Evolutionary conservation across 176 grass and related monocot genomes (phyloP).

Genomic region (Lolium perenne): DNA sequence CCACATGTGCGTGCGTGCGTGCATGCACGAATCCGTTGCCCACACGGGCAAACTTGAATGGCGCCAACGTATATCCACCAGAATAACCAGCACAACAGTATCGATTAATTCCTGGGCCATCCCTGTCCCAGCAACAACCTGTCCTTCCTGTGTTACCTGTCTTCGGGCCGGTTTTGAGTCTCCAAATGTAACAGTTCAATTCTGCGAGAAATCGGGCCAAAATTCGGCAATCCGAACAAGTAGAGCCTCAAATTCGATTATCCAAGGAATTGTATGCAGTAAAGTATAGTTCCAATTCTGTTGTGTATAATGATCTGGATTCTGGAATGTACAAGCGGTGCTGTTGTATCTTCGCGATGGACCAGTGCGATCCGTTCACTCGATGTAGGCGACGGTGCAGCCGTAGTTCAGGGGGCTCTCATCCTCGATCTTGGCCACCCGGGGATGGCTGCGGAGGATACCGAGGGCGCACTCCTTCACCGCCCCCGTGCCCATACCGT

Average conservation of each 20-base stretch:
- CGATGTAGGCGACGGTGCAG: conserved; percentile 73
- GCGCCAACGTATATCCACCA: neutral
- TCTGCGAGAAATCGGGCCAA: neutral
- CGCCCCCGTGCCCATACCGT: conserved; percentile 69
- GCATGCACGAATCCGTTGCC: conserved; percentile 8
- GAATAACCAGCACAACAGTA: conserved; percentile 11
- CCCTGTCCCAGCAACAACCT: neutral
- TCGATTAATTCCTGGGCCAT: conserved; percentile 18
- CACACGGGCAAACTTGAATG: conserved; percentile 7
- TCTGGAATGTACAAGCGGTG: neutral
- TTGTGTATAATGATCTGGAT: neutral
- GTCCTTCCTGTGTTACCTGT: neutral
- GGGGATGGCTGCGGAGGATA: conserved; percentile 62
- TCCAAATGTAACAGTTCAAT: neutral
- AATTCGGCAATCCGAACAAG: neutral
- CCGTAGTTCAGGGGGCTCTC: conserved; percentile 74
- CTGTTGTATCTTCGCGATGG: neutral
- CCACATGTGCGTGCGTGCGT: neutral
- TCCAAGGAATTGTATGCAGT: neutral
- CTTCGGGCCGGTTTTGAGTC: neutral
- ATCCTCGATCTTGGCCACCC: conserved; percentile 67
- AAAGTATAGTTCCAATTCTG: neutral
- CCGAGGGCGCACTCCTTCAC: conserved; percentile 55
- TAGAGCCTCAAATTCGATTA: neutral
- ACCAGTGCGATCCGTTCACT: conserved; percentile 1